These are phyloP conservation scores for Tolypocladium amazonense DNA, from an alignment of 2,329 filamentous ascomycete genomes.

Conservation along the genomic window DNA sequence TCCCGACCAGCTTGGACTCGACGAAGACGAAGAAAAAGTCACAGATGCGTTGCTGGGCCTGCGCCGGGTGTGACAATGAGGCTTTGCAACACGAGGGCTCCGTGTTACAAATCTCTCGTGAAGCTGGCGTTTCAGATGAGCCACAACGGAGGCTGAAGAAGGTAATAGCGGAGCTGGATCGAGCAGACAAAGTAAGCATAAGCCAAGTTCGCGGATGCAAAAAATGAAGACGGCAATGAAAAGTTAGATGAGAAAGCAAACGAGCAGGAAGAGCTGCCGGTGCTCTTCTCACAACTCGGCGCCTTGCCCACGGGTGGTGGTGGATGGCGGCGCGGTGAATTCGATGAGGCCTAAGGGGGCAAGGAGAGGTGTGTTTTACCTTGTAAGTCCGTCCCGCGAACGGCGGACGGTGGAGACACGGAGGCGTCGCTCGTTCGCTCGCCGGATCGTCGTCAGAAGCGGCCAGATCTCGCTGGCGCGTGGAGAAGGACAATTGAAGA, in stretches of 20 bases:
- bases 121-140: conserved; percentile 15
- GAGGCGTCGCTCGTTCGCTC: neutral
- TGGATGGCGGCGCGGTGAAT: neutral
- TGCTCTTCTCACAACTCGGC: neutral
- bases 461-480: neutral
- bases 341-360: neutral
- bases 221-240: neutral
- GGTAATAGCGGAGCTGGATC: conserved; percentile 5
- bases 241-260: neutral
- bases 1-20: neutral
- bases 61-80: neutral
- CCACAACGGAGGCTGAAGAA: conserved; percentile 6
- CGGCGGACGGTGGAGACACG: neutral
- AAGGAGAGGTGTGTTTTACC: neutral
- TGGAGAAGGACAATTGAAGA: neutral
- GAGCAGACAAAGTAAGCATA: conserved; percentile 7
- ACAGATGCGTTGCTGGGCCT: neutral
- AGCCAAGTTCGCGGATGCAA: neutral
- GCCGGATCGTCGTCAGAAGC: neutral
- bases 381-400: neutral
- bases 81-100: neutral
- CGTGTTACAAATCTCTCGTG: conserved; percentile 5
- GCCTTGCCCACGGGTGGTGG: neutral
- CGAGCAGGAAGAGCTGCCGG: neutral
- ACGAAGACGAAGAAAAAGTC: conserved; percentile 2